These are phyloP conservation scores for Mortierella sp. DNA, from an alignment of 371 early-diverging fungal genomes.

Conservation along the genomic window DNA sequence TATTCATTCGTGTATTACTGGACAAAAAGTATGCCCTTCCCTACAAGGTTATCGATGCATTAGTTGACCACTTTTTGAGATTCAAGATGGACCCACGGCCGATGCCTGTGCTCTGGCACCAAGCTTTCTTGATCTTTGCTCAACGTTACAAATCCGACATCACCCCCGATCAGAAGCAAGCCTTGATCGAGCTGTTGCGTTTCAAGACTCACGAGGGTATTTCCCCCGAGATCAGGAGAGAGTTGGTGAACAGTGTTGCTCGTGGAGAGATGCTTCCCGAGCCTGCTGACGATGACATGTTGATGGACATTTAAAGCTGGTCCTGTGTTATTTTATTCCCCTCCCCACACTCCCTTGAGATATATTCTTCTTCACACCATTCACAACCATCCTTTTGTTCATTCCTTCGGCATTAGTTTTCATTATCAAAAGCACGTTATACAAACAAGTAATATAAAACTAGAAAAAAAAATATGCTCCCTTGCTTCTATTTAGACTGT, in stretches of 20 bases:
- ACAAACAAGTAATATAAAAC: slow-evolving; percentile 13
- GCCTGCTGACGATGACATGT: slow-evolving; percentile 54
- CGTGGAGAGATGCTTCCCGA: slow-evolving; percentile 71
- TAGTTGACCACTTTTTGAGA: slow-evolving; percentile 94
- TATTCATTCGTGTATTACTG: slow-evolving; percentile 95
- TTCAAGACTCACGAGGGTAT: slow-evolving; percentile 86
- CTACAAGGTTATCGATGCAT: slow-evolving; percentile 94
- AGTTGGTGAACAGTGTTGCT: slow-evolving; percentile 75
- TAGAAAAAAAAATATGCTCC: not conserved
- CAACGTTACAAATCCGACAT: slow-evolving; percentile 98
- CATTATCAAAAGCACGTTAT: not conserved
- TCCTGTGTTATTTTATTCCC: not conserved
- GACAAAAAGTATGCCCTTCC: slow-evolving; percentile 99
- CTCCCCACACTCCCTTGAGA: not conserved
- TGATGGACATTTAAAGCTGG: slow-evolving; percentile 51
- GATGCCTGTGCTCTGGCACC: slow-evolving; percentile 99
- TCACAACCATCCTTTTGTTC: slow-evolving; percentile 8
- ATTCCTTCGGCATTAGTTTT: slow-evolving; percentile 5
- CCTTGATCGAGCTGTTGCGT: slow-evolving; percentile 85
- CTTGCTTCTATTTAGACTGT: not conserved
- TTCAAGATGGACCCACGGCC: slow-evolving; percentile 86
- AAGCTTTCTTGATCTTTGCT: slow-evolving; percentile 93
- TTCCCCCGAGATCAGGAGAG: slow-evolving; percentile 94
- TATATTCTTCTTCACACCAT: not conserved
- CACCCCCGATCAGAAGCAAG: slow-evolving; percentile 94